Percentiles rank a stretch among this genome's conserved stretches.
Conservation (phyloP, 2,329 filamentous ascomycete species). For the Neopestalotiopsis rosae region DNA sequence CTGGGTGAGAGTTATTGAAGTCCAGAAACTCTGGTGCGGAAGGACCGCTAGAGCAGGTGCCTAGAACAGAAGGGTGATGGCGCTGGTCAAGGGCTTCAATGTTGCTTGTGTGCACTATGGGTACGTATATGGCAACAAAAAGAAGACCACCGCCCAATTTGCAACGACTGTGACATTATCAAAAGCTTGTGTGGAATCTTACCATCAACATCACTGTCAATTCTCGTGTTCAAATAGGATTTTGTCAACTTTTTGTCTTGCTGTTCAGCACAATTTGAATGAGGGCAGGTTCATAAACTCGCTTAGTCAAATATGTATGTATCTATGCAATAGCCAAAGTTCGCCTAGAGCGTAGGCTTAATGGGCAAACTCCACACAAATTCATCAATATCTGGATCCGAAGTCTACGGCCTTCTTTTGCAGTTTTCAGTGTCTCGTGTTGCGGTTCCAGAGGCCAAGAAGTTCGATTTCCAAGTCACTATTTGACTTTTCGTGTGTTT, state of each 20-base stretch:
- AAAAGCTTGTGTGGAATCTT: no score
- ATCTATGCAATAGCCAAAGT: background rate
- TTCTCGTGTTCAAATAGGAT: no score
- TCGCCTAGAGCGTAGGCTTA: background rate
- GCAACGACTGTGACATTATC: no score
- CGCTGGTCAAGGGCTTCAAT: no score
- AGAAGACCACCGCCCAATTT: no score
- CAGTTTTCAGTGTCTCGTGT: background rate
- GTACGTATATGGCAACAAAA: no score
- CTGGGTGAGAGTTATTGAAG: background rate
- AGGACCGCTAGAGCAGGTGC: background rate
- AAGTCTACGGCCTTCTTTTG: background rate
- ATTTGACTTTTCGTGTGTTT: background rate
- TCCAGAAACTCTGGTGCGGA: background rate
- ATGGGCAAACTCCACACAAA: background rate
- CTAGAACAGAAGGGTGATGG: no score
- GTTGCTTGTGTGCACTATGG: no score
- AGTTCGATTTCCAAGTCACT: background rate
- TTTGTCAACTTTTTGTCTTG: no score
- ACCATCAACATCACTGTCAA: no score
- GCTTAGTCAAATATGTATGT: conserved; percentile 3
- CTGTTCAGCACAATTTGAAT: no score
- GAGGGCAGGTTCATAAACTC: background rate
- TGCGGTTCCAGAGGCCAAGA: background rate
- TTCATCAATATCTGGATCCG: background rate